Evolutionary conservation across 257 asterid species (phyloP).

Genomic region (Leptodermis oblonga): DNA sequence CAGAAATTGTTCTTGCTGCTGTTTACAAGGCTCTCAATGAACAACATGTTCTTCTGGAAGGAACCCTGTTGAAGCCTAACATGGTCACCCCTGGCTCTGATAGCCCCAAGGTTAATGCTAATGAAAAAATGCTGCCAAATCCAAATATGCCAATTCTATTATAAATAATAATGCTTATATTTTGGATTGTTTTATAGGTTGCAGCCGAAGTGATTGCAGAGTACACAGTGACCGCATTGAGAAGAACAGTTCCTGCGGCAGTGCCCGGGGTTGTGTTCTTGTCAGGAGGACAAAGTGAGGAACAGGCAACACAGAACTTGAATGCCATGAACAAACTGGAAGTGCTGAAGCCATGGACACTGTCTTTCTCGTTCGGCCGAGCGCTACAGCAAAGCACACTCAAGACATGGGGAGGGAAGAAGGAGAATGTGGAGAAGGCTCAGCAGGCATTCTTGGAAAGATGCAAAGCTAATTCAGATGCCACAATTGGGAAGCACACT

Average conservation of each 20-base stretch:
- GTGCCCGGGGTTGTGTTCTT: slow-evolving; percentile 82
- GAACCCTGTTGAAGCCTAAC: slow-evolving; percentile 86
- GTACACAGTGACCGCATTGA: slow-evolving; percentile 60
- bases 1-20: slow-evolving; percentile 73
- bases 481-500: slow-evolving; percentile 59
- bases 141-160: too few species aligned
- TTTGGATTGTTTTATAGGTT: slow-evolving; percentile 31
- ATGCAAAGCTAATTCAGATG: slow-evolving; percentile 81
- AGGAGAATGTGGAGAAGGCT: slow-evolving; percentile 67
- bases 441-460: slow-evolving; percentile 58
- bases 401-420: slow-evolving; percentile 72
- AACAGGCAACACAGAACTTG: slow-evolving; percentile 68
- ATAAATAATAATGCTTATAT: background rate
- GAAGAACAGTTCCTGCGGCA: slow-evolving; percentile 83
- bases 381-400: slow-evolving; percentile 84
- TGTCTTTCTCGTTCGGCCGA: slow-evolving; percentile 74
- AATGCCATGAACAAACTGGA: slow-evolving; percentile 71
- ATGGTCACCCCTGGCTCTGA: slow-evolving; percentile 92
- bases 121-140: too few species aligned
- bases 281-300: slow-evolving; percentile 93
- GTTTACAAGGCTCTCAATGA: slow-evolving; percentile 82
- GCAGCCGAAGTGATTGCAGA: slow-evolving; percentile 67
- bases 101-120: slow-evolving; percentile 51
- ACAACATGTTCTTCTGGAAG: slow-evolving; percentile 85
- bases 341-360: slow-evolving; percentile 72